Percentiles rank a stretch among this genome's conserved stretches.
Conservation (phyloP, 805 yeast species). For the Yarrowia bubula region DNA sequence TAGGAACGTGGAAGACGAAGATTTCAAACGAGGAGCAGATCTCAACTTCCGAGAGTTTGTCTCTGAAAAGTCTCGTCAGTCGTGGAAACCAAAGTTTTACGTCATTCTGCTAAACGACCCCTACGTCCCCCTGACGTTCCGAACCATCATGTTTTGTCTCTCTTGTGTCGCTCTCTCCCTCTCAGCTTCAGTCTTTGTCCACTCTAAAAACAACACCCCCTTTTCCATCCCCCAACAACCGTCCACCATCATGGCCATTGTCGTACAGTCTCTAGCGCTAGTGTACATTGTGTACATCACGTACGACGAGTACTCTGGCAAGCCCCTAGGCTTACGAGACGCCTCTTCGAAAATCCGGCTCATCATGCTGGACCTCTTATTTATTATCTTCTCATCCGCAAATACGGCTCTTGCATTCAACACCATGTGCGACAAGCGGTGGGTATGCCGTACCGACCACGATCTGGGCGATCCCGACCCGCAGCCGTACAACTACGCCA, state of each 20-base stretch:
- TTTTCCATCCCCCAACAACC: conserved; percentile 65
- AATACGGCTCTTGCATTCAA: conserved; percentile 83
- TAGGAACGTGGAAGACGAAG: neutral
- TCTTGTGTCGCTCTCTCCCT: conserved; percentile 69
- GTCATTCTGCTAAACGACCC: conserved; percentile 70
- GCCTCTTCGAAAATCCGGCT: conserved; percentile 81
- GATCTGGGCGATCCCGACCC: conserved; percentile 35
- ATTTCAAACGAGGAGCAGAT: neutral
- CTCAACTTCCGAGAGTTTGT: conserved; percentile 31
- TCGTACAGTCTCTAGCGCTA: conserved; percentile 75
- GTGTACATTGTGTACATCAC: conserved; percentile 78
- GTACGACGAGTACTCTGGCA: conserved; percentile 86
- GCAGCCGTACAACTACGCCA: conserved; percentile 44
- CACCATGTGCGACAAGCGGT: conserved; percentile 71
- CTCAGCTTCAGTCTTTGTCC: conserved; percentile 51
- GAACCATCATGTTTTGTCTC: conserved; percentile 58
- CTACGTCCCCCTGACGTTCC: conserved; percentile 71
- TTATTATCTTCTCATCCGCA: conserved; percentile 86
- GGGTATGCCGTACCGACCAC: conserved; percentile 60
- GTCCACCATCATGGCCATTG: conserved; percentile 88
- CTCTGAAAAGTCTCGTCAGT: conserved; percentile 33
- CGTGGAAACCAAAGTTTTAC: conserved; percentile 57
- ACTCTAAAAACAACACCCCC: conserved; percentile 39
- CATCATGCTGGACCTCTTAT: conserved; percentile 75
- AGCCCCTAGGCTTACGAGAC: conserved; percentile 85